A percentile compares a stretch with the other conserved stretches of the same genome.
These are phyloP conservation scores for Penicillium angulare DNA, from an alignment of 495 filamentous ascomycete species.

Conservation along the genomic window DNA sequence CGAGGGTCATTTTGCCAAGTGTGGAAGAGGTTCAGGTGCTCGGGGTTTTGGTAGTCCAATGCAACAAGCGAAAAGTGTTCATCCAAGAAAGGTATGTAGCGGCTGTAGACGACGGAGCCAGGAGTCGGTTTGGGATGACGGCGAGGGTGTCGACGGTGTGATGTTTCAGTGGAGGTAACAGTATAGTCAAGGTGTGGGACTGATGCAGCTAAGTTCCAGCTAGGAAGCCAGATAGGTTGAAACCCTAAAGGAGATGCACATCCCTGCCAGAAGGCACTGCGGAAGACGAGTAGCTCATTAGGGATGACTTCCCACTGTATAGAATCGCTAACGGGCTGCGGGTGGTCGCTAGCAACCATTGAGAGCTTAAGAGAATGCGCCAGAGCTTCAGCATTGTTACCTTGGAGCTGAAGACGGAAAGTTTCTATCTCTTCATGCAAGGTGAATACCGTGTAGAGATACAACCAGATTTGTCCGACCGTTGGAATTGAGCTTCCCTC, in stretches of 20 bases:
- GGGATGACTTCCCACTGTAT: not conserved
- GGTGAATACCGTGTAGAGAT: constrained; percentile 47
- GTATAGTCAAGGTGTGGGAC: constrained; percentile 29
- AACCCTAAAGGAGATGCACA: constrained; percentile 56
- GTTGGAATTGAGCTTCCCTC: constrained; percentile 31
- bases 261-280: constrained; percentile 59
- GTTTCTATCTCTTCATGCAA: constrained; percentile 10
- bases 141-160: constrained; percentile 50
- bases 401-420: constrained; percentile 12
- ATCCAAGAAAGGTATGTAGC: constrained; percentile 60
- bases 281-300: constrained; percentile 14
- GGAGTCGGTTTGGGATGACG: constrained; percentile 56
- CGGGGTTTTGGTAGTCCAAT: constrained; percentile 48
- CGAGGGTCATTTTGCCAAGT: constrained; percentile 67
- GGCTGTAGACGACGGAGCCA: constrained; percentile 58
- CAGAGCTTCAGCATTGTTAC: constrained; percentile 3
- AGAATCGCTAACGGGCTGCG: constrained; percentile 13
- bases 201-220: constrained; percentile 14
- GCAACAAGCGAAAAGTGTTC: constrained; percentile 64
- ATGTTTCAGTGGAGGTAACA: constrained; percentile 27
- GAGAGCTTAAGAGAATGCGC: constrained; percentile 10
- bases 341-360: constrained; percentile 19
- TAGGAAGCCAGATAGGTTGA: constrained; percentile 49
- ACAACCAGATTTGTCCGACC: constrained; percentile 53
- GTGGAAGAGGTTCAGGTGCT: constrained; percentile 60